Evolutionary conservation across 495 filamentous ascomycete species (phyloP).

Genomic region (Clavariopsis aquatica): DNA sequence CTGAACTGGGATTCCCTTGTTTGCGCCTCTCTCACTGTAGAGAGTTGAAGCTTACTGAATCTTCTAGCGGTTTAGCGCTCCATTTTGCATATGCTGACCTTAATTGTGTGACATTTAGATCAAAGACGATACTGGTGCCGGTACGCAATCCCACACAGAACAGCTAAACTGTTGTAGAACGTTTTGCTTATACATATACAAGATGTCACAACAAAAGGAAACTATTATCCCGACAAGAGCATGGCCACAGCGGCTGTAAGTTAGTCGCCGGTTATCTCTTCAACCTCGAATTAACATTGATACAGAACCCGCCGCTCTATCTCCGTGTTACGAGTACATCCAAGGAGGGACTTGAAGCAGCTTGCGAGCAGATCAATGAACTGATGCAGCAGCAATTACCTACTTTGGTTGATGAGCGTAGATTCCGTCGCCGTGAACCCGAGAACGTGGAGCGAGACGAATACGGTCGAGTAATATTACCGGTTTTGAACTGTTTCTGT

Average conservation of each 20-base stretch:
- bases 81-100: conserved; percentile 96
- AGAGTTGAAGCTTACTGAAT: conserved; percentile 76
- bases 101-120: conserved; percentile 93
- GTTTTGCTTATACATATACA: conserved; percentile 64
- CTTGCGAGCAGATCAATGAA: conserved; percentile 82
- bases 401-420: conserved; percentile 90
- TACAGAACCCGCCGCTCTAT: conserved; percentile 86
- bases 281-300: conserved; percentile 9
- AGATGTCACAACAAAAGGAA: conserved; percentile 99
- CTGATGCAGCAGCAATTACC: conserved; percentile 96
- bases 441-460: conserved; percentile 93
- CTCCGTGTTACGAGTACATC: conserved; percentile 93
- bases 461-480: conserved; percentile 71
- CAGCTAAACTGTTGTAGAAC: conserved; percentile 24
- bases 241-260: conserved; percentile 91
- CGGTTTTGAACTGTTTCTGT: not conserved
- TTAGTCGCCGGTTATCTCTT: conserved; percentile 21
- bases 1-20: conserved; percentile 32
- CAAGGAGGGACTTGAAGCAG: conserved; percentile 87
- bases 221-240: conserved; percentile 94
- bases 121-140: conserved; percentile 99
- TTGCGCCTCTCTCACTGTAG: conserved; percentile 53
- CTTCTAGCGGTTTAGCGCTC: conserved; percentile 63
- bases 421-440: conserved; percentile 85
- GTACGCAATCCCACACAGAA: conserved; percentile 72